Percentiles rank a stretch among this genome's conserved stretches.
phyloP scores from a whole-genome alignment of 2,329 filamentous ascomycete species.

The Epichloe hybrida region DNA sequence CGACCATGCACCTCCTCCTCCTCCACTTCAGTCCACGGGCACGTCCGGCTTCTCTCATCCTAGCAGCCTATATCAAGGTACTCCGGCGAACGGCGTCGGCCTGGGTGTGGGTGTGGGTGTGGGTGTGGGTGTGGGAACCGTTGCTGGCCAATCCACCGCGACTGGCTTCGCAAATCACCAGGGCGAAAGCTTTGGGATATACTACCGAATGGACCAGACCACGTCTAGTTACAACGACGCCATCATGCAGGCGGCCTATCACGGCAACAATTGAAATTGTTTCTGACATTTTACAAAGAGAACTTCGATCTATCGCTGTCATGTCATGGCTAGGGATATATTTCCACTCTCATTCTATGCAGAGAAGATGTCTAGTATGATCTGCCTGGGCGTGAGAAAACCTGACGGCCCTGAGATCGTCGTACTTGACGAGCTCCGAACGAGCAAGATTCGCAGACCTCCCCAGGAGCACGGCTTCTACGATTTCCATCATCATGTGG shows the following conservation, averaged over 20 bases:
- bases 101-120: no score
- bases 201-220: constrained; percentile 20
- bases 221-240: constrained; percentile 23
- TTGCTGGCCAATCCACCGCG: constrained; percentile 8
- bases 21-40: constrained; percentile 14
- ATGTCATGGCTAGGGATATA: not conserved
- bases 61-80: constrained; percentile 38
- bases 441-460: not conserved
- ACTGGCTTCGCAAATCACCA: constrained; percentile 4
- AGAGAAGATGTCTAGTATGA: not conserved
- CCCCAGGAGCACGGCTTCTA: not conserved
- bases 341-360: not conserved
- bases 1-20: not conserved
- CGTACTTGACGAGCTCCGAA: not conserved
- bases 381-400: not conserved
- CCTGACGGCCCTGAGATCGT: not conserved
- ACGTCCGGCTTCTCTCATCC: constrained; percentile 30
- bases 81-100: constrained; percentile 20
- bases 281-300: not conserved
- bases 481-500: not conserved
- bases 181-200: constrained; percentile 8
- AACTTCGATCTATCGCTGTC: not conserved
- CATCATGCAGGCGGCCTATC: constrained; percentile 21
- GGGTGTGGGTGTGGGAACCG: not conserved
- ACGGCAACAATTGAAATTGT: constrained; percentile 13